phyloP scores from a whole-genome alignment of 2,329 filamentous ascomycete species.

The Pseudogymnoascus destructans region DNA sequence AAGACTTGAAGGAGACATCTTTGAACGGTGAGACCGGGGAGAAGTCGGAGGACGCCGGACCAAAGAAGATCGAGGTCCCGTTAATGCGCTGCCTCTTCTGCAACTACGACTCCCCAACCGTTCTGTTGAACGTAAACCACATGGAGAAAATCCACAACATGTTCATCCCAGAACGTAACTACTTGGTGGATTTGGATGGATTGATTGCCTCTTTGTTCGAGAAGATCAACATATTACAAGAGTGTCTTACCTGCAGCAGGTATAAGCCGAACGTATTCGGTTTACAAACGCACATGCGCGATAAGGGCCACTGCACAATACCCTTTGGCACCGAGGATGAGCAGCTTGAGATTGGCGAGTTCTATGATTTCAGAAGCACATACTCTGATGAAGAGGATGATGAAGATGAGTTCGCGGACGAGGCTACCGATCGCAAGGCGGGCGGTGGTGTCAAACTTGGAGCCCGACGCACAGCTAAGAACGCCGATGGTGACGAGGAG shows the following conservation, averaged over 20 bases:
- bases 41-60: slow-evolving; percentile 33
- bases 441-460: slow-evolving; percentile 57
- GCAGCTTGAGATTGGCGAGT: slow-evolving; percentile 87
- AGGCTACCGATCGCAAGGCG: slow-evolving; percentile 34
- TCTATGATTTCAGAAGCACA: slow-evolving; percentile 91
- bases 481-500: slow-evolving; percentile 40
- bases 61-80: slow-evolving; percentile 17
- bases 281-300: slow-evolving; percentile 92
- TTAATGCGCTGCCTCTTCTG: slow-evolving; percentile 68
- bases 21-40: slow-evolving; percentile 16
- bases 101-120: slow-evolving; percentile 66
- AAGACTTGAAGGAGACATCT: slow-evolving; percentile 17
- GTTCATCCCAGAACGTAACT: slow-evolving; percentile 85
- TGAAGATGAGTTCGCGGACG: slow-evolving; percentile 44
- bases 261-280: slow-evolving; percentile 64
- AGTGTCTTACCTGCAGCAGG: slow-evolving; percentile 84
- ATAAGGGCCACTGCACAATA: slow-evolving; percentile 94
- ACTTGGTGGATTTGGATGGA: slow-evolving; percentile 69
- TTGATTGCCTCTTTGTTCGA: slow-evolving; percentile 65
- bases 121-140: slow-evolving; percentile 66
- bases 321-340: slow-evolving; percentile 80
- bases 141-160: slow-evolving; percentile 92
- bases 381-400: slow-evolving; percentile 71
- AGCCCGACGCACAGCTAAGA: slow-evolving; percentile 41
- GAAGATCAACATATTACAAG: slow-evolving; percentile 66